Conservation (phyloP, 2,329 filamentous ascomycete genomes). For the Aspergillus novoparasiticus region DNA sequence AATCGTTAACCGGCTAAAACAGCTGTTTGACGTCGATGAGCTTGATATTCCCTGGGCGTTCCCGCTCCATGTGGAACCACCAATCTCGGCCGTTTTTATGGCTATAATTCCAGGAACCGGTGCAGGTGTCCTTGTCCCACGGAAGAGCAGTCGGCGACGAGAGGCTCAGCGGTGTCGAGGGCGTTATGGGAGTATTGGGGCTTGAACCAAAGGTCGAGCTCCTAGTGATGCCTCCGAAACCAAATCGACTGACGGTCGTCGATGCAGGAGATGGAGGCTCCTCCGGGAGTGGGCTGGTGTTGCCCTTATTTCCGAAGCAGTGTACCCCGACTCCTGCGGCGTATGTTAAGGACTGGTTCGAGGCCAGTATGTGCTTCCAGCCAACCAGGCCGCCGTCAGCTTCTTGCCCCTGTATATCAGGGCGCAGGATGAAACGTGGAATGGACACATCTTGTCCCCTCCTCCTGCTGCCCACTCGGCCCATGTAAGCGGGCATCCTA, state of each 20-base stretch:
- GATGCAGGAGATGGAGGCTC: conserved; percentile 37
- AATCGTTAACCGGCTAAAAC: conserved; percentile 28
- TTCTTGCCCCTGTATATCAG: conserved; percentile 46
- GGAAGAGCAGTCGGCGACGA: conserved; percentile 31
- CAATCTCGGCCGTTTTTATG: conserved; percentile 45
- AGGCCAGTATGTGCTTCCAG: conserved; percentile 47
- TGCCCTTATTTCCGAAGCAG: conserved; percentile 32
- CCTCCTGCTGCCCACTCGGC: conserved; percentile 34
- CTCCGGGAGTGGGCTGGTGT: conserved; percentile 27
- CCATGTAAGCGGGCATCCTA: conserved; percentile 46
- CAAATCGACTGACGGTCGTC: conserved; percentile 35
- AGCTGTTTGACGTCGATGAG: conserved; percentile 37
- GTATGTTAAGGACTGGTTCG: conserved; percentile 44
- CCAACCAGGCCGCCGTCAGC: conserved; percentile 47
- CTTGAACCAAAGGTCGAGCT: conserved; percentile 33
- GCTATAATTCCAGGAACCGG: conserved; percentile 46
- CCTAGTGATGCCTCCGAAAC: conserved; percentile 37
- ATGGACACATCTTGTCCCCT: conserved; percentile 32
- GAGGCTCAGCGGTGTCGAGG: conserved; percentile 35
- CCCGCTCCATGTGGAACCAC: conserved; percentile 50
- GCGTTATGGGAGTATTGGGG: conserved; percentile 34
- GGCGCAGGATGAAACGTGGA: conserved; percentile 44
- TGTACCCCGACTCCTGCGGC: conserved; percentile 36
- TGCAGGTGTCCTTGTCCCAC: conserved; percentile 47
- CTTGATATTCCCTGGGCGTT: conserved; percentile 37